Conservation (phyloP, 805 yeast genomes). For the Teunomyces funiuensis region DNA sequence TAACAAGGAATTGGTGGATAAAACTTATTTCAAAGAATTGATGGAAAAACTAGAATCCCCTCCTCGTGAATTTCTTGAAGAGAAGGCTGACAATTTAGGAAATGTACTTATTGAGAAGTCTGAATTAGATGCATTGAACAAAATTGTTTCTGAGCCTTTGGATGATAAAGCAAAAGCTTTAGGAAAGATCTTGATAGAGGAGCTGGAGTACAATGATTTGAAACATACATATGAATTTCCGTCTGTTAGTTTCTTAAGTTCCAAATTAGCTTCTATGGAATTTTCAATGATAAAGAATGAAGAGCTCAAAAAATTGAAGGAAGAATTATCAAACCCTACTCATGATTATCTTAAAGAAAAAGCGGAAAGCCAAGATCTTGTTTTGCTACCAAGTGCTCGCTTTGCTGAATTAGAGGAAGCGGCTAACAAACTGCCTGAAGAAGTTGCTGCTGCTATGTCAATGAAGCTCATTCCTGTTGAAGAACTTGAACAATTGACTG, state of each 20-base stretch:
- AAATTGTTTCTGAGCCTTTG: neutral
- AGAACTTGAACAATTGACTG: conserved; percentile 46
- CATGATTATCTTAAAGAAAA: conserved; percentile 8
- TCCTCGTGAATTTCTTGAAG: conserved; percentile 2
- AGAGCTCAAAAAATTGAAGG: conserved; percentile 5
- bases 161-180: neutral
- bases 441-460: conserved; percentile 3
- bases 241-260: conserved; percentile 17
- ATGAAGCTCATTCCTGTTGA: conserved; percentile 11
- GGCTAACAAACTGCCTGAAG: conserved; percentile 8
- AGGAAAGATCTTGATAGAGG: neutral
- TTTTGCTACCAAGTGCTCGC: conserved; percentile 5
- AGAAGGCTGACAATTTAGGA: conserved; percentile 5
- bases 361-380: conserved; percentile 7
- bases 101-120: neutral
- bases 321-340: conserved; percentile 9
- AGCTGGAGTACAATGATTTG: conserved; percentile 23
- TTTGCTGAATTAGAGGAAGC: conserved; percentile 9
- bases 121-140: neutral
- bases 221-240: conserved; percentile 19
- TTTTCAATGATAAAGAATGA: neutral
- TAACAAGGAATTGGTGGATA: conserved; percentile 1
- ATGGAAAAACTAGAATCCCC: conserved; percentile 2
- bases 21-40: neutral
- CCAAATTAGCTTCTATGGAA: neutral